Base-by-base conservation (phyloP, 2,329 filamentous ascomycete genomes). In the Neodidymelliopsis sp. region DNA sequence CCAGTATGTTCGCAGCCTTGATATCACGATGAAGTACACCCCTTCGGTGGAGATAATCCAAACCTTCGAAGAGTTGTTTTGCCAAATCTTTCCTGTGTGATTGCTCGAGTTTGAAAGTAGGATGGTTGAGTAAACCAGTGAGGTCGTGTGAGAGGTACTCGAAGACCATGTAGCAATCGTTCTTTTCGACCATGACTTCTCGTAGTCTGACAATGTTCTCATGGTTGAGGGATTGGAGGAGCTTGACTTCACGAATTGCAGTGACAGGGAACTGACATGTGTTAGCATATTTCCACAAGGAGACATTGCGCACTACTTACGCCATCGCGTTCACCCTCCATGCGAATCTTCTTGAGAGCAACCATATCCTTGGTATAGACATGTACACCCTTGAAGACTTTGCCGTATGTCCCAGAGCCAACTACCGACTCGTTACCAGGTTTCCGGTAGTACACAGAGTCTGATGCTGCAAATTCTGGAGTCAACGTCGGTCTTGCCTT, bases 131-230 rank as follows among this genome's bases (percentile, higher is more conserved):
- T 23, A 99, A 79, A 11, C 94, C 94, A 2, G 94, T 99, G 53
- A 99, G 79, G 71, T 99, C 94, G 71, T 99, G 94, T 1, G 94
- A 93, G 23, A 97, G 81, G 69, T 99, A 99, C 72, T 99, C 94
- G 59, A 99, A 99, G 3, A 99, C 94, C 94, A 99, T 99, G 75
- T 96, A 99, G 72, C 94, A 99, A 74, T 97, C 92, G 61, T 97
- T 97, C 69, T 88, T 90, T 75, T 99, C 94, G 2, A 99, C 94
- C 94, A 99, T 99, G 59, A 95, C 90, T 75, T 96, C 91, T 58
- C 89, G 85, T 13, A 96, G 77, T 29, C 86, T 85, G 48, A 96
- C 90, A 39, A 96, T 86, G 64, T 95, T 96, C 50, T 81, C 77
- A 64, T 96, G 90, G 55, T 87, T 86, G 16, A 96, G 79, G 3